A percentile compares a stretch with the other conserved stretches of the same genome.
Conservation (phyloP, 164 flowering plant species). For the Cinnamomum chago region DNA sequence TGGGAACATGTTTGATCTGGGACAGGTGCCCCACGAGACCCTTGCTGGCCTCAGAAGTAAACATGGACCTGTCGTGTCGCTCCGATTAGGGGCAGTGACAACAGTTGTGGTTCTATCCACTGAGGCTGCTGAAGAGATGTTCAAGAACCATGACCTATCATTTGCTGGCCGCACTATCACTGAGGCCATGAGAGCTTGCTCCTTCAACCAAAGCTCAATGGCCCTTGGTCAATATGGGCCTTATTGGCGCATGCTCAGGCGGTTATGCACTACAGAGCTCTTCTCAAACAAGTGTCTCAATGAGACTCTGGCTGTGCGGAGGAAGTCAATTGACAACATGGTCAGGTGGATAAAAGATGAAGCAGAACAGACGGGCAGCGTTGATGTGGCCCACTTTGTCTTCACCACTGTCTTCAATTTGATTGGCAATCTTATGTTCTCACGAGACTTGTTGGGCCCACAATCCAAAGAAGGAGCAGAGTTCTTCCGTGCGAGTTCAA, state of each 20-base stretch:
- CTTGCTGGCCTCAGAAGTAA: conserved; percentile 5
- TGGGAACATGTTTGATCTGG: conserved; percentile 20
- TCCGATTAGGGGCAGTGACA: conserved; percentile 15
- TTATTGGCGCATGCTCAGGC: conserved; percentile 19
- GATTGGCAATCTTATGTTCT: conserved; percentile 21
- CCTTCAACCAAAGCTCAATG: conserved; percentile 12
- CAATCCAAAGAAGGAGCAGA: conserved; percentile 16
- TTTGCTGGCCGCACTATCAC: conserved; percentile 12
- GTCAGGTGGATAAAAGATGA: conserved; percentile 16
- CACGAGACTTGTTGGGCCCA: conserved; percentile 15
- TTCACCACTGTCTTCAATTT: conserved; percentile 24
- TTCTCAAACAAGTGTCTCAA: conserved; percentile 16
- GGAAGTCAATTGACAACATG: conserved; percentile 15
- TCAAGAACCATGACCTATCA: conserved; percentile 21
- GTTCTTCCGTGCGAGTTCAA: conserved; percentile 12
- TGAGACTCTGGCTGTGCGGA: conserved; percentile 8
- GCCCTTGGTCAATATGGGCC: conserved; percentile 13
- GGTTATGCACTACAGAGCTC: conserved; percentile 18
- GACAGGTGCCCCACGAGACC: conserved; percentile 15
- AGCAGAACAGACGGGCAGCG: background rate
- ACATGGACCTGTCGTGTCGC: conserved; percentile 21
- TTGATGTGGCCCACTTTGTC: conserved; percentile 14
- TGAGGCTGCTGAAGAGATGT: conserved; percentile 21
- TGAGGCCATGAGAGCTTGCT: conserved; percentile 8
- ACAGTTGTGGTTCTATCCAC: conserved; percentile 19